phyloP scores from a whole-genome alignment of 495 filamentous ascomycete species.

The Podospora pseudoanserina region DNA sequence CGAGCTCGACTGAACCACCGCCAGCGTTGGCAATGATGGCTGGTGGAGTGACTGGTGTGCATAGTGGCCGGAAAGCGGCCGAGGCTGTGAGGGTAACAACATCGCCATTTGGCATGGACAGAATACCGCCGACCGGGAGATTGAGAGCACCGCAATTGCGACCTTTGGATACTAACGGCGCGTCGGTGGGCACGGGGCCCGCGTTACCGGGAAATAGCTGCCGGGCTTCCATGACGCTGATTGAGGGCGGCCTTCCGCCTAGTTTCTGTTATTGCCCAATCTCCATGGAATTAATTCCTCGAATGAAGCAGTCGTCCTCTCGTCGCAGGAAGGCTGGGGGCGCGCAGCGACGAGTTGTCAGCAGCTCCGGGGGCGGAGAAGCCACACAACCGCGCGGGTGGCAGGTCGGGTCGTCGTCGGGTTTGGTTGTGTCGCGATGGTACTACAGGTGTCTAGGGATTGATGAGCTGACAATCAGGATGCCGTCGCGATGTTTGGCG shows the following conservation, averaged over 20 bases:
- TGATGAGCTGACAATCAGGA: slow-evolving; percentile 7
- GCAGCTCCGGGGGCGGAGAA: not conserved
- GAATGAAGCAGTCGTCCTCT: not conserved
- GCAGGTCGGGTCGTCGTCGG: not conserved
- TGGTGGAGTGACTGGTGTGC: slow-evolving; percentile 47
- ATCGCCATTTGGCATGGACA: slow-evolving; percentile 56
- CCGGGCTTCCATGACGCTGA: slow-evolving; percentile 26
- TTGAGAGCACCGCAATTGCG: slow-evolving; percentile 40
- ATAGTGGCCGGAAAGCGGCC: slow-evolving; percentile 61
- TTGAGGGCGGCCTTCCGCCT: slow-evolving; percentile 32
- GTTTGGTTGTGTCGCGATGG: not conserved
- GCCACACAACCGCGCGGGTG: not conserved
- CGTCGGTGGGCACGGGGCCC: slow-evolving; percentile 15
- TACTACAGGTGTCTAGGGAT: not conserved
- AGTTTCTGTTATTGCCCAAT: slow-evolving; percentile 27
- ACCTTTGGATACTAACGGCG: slow-evolving; percentile 17
- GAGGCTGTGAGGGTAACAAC: slow-evolving; percentile 59
- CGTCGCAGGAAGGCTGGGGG: slow-evolving; percentile 1
- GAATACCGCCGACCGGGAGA: slow-evolving; percentile 58
- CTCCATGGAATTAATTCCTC: slow-evolving; percentile 31
- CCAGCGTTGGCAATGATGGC: slow-evolving; percentile 45
- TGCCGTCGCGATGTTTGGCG: slow-evolving; percentile 25
- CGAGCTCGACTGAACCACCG: slow-evolving; percentile 40
- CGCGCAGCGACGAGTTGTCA: slow-evolving; percentile 11
- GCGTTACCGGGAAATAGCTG: slow-evolving; percentile 17